These are phyloP conservation scores for Saccharomycopsis crataegensis DNA, from an alignment of 1,139 yeast genomes.

Conservation along the genomic window DNA sequence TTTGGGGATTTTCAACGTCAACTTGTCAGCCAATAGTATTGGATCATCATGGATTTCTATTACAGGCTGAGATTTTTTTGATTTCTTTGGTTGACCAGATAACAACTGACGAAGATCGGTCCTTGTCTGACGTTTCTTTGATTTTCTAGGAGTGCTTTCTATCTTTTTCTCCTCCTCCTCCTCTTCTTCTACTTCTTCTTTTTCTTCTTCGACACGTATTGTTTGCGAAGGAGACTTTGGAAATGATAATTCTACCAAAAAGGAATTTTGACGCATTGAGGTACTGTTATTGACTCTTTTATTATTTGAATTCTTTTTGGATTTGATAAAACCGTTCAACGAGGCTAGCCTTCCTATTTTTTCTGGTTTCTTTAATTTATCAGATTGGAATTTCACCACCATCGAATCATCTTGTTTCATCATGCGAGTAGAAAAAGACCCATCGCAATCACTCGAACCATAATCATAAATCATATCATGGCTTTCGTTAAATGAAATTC, in stretches of 20 bases:
- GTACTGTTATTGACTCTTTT: too few relatives aligned
- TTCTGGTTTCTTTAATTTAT: neutral
- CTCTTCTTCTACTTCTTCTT: too few relatives aligned
- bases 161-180: too few relatives aligned
- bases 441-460: neutral
- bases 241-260: neutral
- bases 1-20: conserved; percentile 1
- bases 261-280: neutral
- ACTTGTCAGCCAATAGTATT: neutral
- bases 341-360: neutral
- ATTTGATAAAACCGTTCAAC: neutral
- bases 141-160: too few relatives aligned
- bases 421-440: neutral
- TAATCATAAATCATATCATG: neutral
- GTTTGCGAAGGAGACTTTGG: neutral
- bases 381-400: neutral
- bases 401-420: neutral
- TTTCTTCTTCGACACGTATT: too few relatives aligned
- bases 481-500: neutral
- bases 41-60: too few relatives aligned
- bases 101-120: conserved; percentile 1
- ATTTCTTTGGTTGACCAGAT: neutral
- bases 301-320: neutral
- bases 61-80: neutral
- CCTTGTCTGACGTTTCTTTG: neutral